Conservation (phyloP, 495 filamentous ascomycete species). For the Xylaria bambusicola region DNA sequence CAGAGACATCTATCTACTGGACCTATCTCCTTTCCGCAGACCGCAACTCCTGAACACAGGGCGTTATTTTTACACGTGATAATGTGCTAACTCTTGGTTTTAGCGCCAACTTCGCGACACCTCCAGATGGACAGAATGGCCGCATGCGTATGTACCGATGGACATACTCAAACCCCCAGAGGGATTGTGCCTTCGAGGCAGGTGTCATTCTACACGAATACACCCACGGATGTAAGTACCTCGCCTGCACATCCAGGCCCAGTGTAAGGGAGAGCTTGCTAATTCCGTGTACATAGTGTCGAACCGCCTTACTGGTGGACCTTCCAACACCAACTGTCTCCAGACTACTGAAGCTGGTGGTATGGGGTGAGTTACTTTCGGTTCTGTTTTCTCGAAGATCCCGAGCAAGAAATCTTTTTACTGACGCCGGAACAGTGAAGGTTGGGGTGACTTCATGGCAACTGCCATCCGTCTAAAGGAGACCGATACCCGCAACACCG, state of each 20-base stretch:
- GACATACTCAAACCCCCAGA: constrained; percentile 40
- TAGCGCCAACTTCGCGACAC: background rate
- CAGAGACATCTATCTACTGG: no score
- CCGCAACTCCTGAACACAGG: no score
- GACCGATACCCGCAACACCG: constrained; percentile 44
- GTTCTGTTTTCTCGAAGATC: background rate
- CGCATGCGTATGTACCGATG: constrained; percentile 56
- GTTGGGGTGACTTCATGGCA: constrained; percentile 57
- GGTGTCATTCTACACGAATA: constrained; percentile 54
- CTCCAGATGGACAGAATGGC: constrained; percentile 44
- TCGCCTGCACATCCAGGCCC: background rate
- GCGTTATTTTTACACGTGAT: background rate
- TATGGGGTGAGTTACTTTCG: constrained; percentile 32
- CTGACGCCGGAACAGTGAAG: constrained; percentile 41
- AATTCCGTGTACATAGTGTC: constrained; percentile 35
- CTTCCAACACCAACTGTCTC: constrained; percentile 51
- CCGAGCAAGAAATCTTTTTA: background rate
- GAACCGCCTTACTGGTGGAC: constrained; percentile 59
- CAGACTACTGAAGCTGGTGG: constrained; percentile 47
- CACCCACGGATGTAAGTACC: constrained; percentile 41
- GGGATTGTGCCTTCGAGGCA: constrained; percentile 51
- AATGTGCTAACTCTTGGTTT: background rate
- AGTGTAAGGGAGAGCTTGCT: background rate
- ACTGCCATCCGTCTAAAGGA: constrained; percentile 53
- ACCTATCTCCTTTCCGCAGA: no score